A percentile compares a stretch with the other conserved stretches of the same genome.
These are phyloP conservation scores for Suhomyces choctaworum DNA, from an alignment of 1,139 yeast genomes.

Conservation along the genomic window DNA sequence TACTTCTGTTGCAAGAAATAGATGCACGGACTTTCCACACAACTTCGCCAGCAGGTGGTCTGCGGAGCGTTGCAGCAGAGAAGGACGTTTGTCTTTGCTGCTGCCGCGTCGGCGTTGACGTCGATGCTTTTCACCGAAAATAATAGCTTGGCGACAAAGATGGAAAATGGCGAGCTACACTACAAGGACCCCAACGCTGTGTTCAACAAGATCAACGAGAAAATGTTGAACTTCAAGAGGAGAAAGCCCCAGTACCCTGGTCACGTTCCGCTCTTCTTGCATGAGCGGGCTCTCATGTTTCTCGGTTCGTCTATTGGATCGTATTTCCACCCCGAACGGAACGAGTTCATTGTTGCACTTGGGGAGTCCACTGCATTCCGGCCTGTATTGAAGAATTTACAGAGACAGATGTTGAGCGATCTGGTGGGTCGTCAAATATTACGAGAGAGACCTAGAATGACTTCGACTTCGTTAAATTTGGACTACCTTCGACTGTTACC, in stretches of 20 bases:
- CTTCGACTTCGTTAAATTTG: slow-evolving; percentile 67
- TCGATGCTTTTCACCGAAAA: slow-evolving; percentile 44
- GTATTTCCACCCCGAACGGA: slow-evolving; percentile 75
- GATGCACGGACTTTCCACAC: slow-evolving; percentile 1
- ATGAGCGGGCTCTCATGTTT: slow-evolving; percentile 67
- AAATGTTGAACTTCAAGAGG: slow-evolving; percentile 35
- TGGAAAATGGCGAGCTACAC: slow-evolving; percentile 57
- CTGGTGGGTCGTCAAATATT: slow-evolving; percentile 75
- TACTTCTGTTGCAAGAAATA: too few relatives aligned
- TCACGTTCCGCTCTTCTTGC: slow-evolving; percentile 70
- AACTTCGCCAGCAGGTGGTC: neutral
- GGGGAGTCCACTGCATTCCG: slow-evolving; percentile 91
- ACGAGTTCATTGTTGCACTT: slow-evolving; percentile 83
- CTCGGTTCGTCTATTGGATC: slow-evolving; percentile 83
- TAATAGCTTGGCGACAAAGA: slow-evolving; percentile 55
- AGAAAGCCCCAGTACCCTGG: slow-evolving; percentile 64
- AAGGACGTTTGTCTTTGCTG: slow-evolving; percentile 17
- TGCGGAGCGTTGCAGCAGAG: neutral
- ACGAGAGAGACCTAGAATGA: slow-evolving; percentile 79
- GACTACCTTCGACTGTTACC: slow-evolving; percentile 63
- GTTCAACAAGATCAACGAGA: slow-evolving; percentile 29
- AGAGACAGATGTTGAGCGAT: slow-evolving; percentile 73
- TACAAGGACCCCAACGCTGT: slow-evolving; percentile 37
- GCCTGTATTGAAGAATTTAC: slow-evolving; percentile 59
- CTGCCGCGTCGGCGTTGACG: slow-evolving; percentile 20